phyloP scores from a whole-genome alignment of 2,329 filamentous ascomycete genomes.

The Achaetomium macrosporum region DNA sequence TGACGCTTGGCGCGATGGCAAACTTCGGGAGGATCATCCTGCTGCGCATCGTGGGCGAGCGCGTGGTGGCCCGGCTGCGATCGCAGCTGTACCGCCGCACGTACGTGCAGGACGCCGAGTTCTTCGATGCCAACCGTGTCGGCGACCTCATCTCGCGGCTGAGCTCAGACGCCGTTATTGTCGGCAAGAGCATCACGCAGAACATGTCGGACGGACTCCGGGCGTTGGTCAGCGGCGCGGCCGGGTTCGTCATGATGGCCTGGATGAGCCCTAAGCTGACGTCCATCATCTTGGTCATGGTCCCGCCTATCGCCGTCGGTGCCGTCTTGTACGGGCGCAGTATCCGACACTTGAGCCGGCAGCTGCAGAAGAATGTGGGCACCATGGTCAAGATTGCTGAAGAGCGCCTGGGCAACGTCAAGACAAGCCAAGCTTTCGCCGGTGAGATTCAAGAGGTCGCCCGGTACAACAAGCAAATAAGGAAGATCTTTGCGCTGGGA shows the following conservation, averaged over 20 bases:
- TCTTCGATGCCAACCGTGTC: slow-evolving; percentile 96
- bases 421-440: slow-evolving; percentile 92
- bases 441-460: slow-evolving; percentile 86
- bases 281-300: slow-evolving; percentile 76
- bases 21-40: slow-evolving; percentile 95
- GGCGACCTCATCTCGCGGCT: slow-evolving; percentile 94
- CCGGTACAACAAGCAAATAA: slow-evolving; percentile 87
- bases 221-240: slow-evolving; percentile 80
- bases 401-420: slow-evolving; percentile 93
- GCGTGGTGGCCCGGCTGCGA: slow-evolving; percentile 83
- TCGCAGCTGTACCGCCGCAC: slow-evolving; percentile 88
- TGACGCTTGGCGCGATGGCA: slow-evolving; percentile 77
- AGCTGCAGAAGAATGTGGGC: slow-evolving; percentile 90
- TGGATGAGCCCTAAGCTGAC: slow-evolving; percentile 90
- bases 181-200: slow-evolving; percentile 97
- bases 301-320: slow-evolving; percentile 83
- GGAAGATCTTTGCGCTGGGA: slow-evolving; percentile 85
- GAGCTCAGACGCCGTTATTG: slow-evolving; percentile 93
- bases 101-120: slow-evolving; percentile 95
- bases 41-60: slow-evolving; percentile 87
- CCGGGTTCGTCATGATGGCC: slow-evolving; percentile 90
- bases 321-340: slow-evolving; percentile 88
- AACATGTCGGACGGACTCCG: slow-evolving; percentile 95
- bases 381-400: slow-evolving; percentile 95
- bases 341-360: slow-evolving; percentile 82